These are phyloP conservation scores for Climacium dendroides DNA, from an alignment of 225 moss, liverwort and hornwort species.

Conservation along the genomic window DNA sequence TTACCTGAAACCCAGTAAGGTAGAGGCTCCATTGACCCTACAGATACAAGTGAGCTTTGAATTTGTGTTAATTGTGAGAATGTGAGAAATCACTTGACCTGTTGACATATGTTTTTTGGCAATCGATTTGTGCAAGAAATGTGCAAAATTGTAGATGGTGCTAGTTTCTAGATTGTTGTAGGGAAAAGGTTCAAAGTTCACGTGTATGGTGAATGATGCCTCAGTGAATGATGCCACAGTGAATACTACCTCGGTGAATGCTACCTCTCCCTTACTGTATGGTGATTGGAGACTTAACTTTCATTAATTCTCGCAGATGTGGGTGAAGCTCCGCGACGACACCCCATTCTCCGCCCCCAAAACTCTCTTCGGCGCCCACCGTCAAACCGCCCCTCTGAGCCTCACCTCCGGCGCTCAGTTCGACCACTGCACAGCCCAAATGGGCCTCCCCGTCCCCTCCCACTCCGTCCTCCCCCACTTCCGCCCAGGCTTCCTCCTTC, in stretches of 20 bases:
- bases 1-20: background rate
- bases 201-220: background rate
- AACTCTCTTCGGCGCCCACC: background rate
- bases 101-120: background rate
- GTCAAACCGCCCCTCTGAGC: background rate
- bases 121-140: background rate
- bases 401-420: background rate
- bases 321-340: conserved; percentile 21
- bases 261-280: background rate
- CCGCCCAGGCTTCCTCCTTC: conserved; percentile 1
- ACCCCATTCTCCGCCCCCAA: background rate
- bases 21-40: background rate
- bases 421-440: conserved; percentile 22
- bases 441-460: conserved; percentile 23
- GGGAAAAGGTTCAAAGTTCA: background rate
- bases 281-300: too few relatives aligned
- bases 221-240: too few relatives aligned
- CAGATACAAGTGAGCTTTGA: background rate
- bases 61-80: background rate
- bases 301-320: background rate
- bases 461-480: conserved; percentile 34
- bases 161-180: background rate
- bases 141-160: background rate
- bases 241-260: background rate
- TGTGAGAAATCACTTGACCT: background rate